phyloP scores from a whole-genome alignment of 129 eudicot species.

The Pulicaria dysenterica region DNA sequence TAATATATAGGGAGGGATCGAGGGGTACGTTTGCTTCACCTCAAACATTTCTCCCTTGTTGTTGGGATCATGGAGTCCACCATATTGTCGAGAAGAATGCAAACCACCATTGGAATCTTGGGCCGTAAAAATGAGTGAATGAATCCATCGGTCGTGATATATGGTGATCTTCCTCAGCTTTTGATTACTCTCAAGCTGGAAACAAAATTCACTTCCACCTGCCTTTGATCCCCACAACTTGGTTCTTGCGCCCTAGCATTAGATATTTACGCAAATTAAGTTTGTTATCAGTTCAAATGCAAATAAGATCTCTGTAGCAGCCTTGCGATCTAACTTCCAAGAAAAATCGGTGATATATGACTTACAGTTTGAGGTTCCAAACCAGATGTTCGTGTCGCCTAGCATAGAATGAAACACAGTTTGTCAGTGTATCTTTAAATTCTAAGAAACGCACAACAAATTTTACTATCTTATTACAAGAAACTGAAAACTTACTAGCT shows the following conservation, averaged over 20 bases:
- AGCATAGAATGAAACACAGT: not conserved
- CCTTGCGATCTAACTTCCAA: not conserved
- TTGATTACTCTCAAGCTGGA: conserved; percentile 16
- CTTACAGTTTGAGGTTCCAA: conserved; percentile 13
- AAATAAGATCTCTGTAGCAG: not conserved
- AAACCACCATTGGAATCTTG: conserved; percentile 20
- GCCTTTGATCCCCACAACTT: conserved; percentile 21
- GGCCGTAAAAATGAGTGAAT: conserved; percentile 1
- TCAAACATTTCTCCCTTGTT: not conserved
- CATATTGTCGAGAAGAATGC: conserved; percentile 16
- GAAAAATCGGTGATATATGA: not conserved
- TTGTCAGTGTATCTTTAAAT: not conserved
- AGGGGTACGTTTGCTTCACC: conserved; percentile 12
- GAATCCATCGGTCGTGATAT: not conserved
- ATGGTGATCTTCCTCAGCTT: conserved; percentile 25
- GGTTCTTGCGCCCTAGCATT: conserved; percentile 17
- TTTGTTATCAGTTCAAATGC: not conserved
- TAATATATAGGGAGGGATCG: too few species aligned
- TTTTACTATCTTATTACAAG: not conserved
- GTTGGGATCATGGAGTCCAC: not conserved
- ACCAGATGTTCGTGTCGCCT: not conserved
- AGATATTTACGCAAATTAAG: not conserved
- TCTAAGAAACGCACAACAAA: not conserved
- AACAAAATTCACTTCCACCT: conserved; percentile 4
- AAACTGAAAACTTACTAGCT: not conserved